phyloP scores from a whole-genome alignment of 2,329 filamentous ascomycete genomes.

The Phialophora expanda region DNA sequence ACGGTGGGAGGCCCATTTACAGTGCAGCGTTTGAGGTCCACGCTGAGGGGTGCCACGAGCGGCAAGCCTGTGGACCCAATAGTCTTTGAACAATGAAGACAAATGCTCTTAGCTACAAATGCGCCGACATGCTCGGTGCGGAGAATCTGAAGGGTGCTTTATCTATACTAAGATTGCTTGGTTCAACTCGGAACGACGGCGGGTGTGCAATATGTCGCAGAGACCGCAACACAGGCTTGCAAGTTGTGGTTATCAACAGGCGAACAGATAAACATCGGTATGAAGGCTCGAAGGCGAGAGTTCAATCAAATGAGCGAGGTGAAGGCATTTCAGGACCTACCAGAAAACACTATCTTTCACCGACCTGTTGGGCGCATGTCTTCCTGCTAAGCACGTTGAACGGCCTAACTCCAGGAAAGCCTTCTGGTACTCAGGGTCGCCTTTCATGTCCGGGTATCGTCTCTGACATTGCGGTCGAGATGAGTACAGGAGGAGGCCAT shows the following conservation, averaged over 20 bases:
- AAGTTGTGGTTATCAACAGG: too few relatives aligned
- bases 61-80: background rate
- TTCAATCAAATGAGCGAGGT: too few relatives aligned
- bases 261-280: too few relatives aligned
- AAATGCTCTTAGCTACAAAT: slow-evolving; percentile 10
- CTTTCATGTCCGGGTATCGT: background rate
- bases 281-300: too few relatives aligned
- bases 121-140: slow-evolving; percentile 11
- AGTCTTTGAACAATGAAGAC: background rate
- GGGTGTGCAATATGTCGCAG: background rate
- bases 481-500: background rate
- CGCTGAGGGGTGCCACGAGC: background rate
- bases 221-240: background rate
- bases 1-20: background rate
- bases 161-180: background rate
- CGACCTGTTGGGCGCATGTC: background rate
- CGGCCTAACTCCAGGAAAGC: background rate
- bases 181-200: background rate
- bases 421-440: background rate
- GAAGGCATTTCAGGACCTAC: too few relatives aligned
- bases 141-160: slow-evolving; percentile 3
- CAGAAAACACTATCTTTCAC: background rate
- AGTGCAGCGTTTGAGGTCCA: too few relatives aligned
- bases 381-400: background rate
- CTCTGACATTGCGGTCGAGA: background rate